Conservation (phyloP, 441 rosid genomes). For the Adansonia madagascariensis region DNA sequence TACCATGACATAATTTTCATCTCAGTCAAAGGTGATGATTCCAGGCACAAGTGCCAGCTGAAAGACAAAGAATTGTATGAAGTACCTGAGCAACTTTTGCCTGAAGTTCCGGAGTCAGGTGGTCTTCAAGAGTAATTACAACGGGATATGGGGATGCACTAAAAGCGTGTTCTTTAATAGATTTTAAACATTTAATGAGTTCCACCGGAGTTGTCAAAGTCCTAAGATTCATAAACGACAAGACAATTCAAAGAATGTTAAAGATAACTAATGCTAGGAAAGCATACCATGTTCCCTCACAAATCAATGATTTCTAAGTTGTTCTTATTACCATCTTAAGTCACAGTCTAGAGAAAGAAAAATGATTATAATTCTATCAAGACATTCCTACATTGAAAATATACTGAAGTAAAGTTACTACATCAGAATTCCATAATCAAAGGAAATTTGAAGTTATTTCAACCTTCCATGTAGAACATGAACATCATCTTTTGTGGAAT, state of each 20-base stretch:
- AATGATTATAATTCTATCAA: neutral
- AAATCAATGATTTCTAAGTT: neutral
- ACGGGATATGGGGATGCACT: conserved; percentile 60
- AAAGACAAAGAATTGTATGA: conserved; percentile 16
- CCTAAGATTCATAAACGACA: conserved; percentile 38
- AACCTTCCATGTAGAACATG: conserved; percentile 75
- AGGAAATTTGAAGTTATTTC: no score
- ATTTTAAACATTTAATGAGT: conserved; percentile 55
- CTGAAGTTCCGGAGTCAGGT: conserved; percentile 64
- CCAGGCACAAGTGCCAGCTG: neutral
- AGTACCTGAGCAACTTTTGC: conserved; percentile 60
- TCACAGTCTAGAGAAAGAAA: neutral
- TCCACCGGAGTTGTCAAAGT: conserved; percentile 58
- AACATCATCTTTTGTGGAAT: conserved; percentile 50
- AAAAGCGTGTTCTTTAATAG: conserved; percentile 62
- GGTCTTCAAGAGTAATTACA: conserved; percentile 72
- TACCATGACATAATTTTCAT: conserved; percentile 25
- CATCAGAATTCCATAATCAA: no score
- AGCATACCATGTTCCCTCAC: neutral
- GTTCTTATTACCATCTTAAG: neutral
- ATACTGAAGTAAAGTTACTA: neutral
- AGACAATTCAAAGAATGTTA: neutral
- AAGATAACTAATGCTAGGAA: neutral
- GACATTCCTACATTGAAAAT: neutral
- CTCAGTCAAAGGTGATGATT: neutral